A percentile compares a stretch with the other conserved stretches of the same genome.
Conservation (phyloP, 495 filamentous ascomycete species). For the Patellaria atrata region DNA sequence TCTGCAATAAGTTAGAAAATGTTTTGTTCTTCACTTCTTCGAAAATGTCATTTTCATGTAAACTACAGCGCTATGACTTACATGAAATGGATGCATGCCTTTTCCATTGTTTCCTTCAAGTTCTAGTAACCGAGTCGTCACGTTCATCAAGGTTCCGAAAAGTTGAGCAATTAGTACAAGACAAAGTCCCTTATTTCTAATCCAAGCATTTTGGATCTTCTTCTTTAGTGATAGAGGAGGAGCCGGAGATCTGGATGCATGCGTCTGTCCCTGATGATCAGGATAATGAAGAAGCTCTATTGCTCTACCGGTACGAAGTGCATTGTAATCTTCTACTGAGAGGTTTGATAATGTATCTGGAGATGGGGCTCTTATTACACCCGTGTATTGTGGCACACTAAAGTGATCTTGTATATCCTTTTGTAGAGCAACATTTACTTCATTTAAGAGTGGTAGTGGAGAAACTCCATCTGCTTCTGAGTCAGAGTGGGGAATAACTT, state of each 20-base stretch:
- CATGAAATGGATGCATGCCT: slow-evolving; percentile 73
- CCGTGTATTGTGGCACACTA: slow-evolving; percentile 14
- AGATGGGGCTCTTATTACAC: slow-evolving; percentile 21
- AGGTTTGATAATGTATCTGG: slow-evolving; percentile 26
- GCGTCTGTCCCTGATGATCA: slow-evolving; percentile 1
- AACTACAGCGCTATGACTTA: slow-evolving; percentile 18
- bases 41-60: background rate
- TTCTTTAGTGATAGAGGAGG: slow-evolving; percentile 17
- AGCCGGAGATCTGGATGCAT: slow-evolving; percentile 17
- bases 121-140: slow-evolving; percentile 66
- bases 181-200: slow-evolving; percentile 56
- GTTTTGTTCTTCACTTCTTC: background rate
- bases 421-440: no score
- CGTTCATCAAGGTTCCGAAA: slow-evolving; percentile 82
- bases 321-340: slow-evolving; percentile 24
- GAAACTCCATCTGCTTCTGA: no score
- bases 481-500: no score
- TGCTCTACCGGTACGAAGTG: slow-evolving; percentile 13
- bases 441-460: no score
- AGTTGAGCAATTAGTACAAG: slow-evolving; percentile 65
- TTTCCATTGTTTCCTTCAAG: slow-evolving; percentile 47
- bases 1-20: slow-evolving; percentile 24
- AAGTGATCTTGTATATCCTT: slow-evolving; percentile 4
- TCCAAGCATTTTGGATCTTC: slow-evolving; percentile 20
- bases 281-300: slow-evolving; percentile 9